A percentile compares a stretch with the other conserved stretches of the same genome.
phyloP scores from a whole-genome alignment of 768 basidiomycete species.

The Dacryopinax spathularia region DNA sequence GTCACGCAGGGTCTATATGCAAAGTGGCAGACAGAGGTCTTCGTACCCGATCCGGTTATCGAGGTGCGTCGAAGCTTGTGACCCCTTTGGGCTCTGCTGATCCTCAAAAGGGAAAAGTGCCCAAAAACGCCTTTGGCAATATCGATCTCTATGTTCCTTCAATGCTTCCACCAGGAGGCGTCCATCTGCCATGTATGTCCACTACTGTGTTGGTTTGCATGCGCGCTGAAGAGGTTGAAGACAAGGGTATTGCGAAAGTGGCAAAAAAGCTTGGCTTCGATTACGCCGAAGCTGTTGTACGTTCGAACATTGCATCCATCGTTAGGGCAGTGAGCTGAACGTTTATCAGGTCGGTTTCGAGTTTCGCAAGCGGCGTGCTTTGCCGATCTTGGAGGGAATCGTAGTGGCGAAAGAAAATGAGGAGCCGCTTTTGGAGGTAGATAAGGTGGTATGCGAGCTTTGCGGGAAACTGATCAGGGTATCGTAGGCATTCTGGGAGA shows the following conservation, averaged over 20 bases:
- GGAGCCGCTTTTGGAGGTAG: constrained; percentile 55
- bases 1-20: constrained; percentile 81
- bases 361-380: constrained; percentile 82
- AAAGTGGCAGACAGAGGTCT: constrained; percentile 68
- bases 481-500: constrained; percentile 68
- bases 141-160: constrained; percentile 89
- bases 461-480: background rate
- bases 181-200: constrained; percentile 77
- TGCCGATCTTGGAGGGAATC: constrained; percentile 71
- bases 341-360: constrained; percentile 73
- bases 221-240: constrained; percentile 25
- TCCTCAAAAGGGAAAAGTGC: constrained; percentile 60
- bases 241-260: constrained; percentile 77
- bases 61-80: constrained; percentile 43
- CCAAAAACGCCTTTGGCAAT: constrained; percentile 93
- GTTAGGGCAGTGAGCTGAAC: background rate
- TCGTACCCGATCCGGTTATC: constrained; percentile 61
- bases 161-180: constrained; percentile 82
- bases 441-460: constrained; percentile 14
- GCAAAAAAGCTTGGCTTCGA: constrained; percentile 77
- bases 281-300: constrained; percentile 87
- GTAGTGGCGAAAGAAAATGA: constrained; percentile 78
- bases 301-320: constrained; percentile 27
- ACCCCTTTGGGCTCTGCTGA: background rate
- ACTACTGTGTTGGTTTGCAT: background rate